phyloP scores from a whole-genome alignment of 2,329 filamentous ascomycete species.

The Colletotrichum endophyticum region DNA sequence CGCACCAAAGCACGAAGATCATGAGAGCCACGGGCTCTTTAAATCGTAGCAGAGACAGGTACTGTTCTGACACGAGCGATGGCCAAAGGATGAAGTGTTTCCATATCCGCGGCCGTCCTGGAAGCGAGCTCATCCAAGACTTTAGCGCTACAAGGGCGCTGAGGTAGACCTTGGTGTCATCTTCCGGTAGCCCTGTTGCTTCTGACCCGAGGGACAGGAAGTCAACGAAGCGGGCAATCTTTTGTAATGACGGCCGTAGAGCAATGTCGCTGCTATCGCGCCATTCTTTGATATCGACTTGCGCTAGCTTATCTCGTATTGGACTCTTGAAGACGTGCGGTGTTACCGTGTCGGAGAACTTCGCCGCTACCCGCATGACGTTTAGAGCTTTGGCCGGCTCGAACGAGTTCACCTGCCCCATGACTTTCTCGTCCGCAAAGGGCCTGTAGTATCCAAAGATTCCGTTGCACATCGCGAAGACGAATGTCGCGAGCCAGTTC shows the following conservation, averaged over 20 bases:
- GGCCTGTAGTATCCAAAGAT: constrained; percentile 21
- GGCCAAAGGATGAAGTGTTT: constrained; percentile 23
- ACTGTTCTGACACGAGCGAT: constrained; percentile 14
- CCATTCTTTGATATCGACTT: constrained; percentile 15
- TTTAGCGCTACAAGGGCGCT: constrained; percentile 10
- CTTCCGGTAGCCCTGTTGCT: neutral
- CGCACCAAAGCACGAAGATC: constrained; percentile 15
- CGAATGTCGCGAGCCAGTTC: constrained; percentile 19
- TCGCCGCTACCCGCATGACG: constrained; percentile 17
- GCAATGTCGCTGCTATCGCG: neutral
- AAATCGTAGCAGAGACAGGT: neutral
- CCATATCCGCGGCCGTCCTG: constrained; percentile 18
- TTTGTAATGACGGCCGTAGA: neutral
- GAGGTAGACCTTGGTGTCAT: neutral
- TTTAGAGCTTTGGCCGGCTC: constrained; percentile 6
- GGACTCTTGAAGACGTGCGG: constrained; percentile 13
- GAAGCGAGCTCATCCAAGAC: constrained; percentile 5
- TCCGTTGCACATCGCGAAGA: constrained; percentile 21
- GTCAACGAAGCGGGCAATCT: constrained; percentile 10
- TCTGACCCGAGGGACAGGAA: constrained; percentile 2
- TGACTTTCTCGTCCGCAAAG: constrained; percentile 19
- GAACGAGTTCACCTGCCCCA: constrained; percentile 4
- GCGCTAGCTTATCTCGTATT: constrained; percentile 13
- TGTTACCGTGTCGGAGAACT: constrained; percentile 17
- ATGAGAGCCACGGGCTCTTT: constrained; percentile 18